Conservation (phyloP, 306 rosid genomes). For the Oemleria cerasiformis region DNA sequence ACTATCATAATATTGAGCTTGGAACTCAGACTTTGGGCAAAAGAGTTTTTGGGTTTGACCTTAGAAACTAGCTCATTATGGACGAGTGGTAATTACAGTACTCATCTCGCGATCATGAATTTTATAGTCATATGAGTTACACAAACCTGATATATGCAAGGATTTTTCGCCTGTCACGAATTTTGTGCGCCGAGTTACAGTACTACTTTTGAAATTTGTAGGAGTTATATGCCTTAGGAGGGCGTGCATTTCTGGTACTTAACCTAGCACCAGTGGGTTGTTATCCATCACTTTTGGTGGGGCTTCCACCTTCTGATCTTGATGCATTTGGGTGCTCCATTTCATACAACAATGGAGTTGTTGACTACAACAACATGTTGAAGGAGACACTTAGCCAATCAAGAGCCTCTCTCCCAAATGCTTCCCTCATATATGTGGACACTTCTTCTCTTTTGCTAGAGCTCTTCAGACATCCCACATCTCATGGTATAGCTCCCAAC, state of each 20-base stretch:
- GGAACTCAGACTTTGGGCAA: background rate
- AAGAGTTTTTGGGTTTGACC: background rate
- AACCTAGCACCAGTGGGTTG: conserved; percentile 89
- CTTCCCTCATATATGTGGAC: conserved; percentile 65
- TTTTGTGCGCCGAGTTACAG: no score
- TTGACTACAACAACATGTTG: conserved; percentile 54
- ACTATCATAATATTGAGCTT: background rate
- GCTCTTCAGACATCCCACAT: conserved; percentile 57
- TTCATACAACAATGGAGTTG: conserved; percentile 62
- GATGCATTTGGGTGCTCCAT: conserved; percentile 68
- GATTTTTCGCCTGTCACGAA: background rate
- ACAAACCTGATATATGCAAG: no score
- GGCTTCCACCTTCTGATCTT: conserved; percentile 58
- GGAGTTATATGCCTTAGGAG: conserved; percentile 73
- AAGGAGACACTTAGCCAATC: conserved; percentile 36
- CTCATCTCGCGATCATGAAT: no score
- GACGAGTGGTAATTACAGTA: no score
- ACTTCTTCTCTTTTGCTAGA: conserved; percentile 48
- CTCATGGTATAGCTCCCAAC: conserved; percentile 42
- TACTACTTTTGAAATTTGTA: conserved; percentile 24
- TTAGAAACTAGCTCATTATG: background rate
- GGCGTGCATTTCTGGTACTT: conserved; percentile 58
- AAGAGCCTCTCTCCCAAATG: conserved; percentile 43
- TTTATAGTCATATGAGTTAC: background rate
- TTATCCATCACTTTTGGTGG: conserved; percentile 55